A percentile compares a stretch with the other conserved stretches of the same genome.
These are phyloP conservation scores for Ophiostoma himal-ulmi DNA, from an alignment of 2,329 filamentous ascomycete species.

Conservation along the genomic window DNA sequence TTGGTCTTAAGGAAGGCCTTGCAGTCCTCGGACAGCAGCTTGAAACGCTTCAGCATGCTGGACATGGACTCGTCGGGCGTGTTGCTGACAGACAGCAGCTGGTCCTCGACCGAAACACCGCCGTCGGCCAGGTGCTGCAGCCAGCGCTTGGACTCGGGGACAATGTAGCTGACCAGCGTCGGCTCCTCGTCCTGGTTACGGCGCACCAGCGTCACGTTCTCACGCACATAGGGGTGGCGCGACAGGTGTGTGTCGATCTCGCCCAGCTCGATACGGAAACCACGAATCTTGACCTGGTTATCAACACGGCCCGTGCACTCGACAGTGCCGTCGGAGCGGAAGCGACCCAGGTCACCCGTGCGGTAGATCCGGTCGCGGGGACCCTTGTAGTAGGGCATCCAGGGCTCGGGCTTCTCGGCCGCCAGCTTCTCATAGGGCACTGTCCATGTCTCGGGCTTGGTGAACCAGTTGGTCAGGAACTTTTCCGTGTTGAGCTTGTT, in stretches of 20 bases:
- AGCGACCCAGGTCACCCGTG: slow-evolving; percentile 79
- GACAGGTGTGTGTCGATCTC: slow-evolving; percentile 86
- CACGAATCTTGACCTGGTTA: slow-evolving; percentile 80
- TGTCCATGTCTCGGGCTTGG: slow-evolving; percentile 56
- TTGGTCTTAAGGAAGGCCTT: slow-evolving; percentile 58
- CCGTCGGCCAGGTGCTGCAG: slow-evolving; percentile 52
- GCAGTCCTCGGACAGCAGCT: slow-evolving; percentile 22
- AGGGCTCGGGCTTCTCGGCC: slow-evolving; percentile 55
- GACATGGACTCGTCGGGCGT: slow-evolving; percentile 21
- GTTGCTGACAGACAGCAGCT: slow-evolving; percentile 52
- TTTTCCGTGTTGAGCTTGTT: slow-evolving; percentile 61
- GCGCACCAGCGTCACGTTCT: slow-evolving; percentile 79
- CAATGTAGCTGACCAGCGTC: slow-evolving; percentile 82
- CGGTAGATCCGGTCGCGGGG: slow-evolving; percentile 74
- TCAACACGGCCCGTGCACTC: slow-evolving; percentile 77
- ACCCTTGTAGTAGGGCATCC: slow-evolving; percentile 14
- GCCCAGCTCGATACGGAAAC: slow-evolving; percentile 89
- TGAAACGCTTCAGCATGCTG: slow-evolving; percentile 23
- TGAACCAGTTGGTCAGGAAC: slow-evolving; percentile 82
- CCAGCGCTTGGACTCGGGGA: slow-evolving; percentile 69
- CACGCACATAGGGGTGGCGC: slow-evolving; percentile 68
- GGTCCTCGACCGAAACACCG: slow-evolving; percentile 41
- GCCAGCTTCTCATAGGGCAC: neutral
- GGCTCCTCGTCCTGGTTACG: slow-evolving; percentile 80
- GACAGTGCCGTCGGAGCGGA: slow-evolving; percentile 59